phyloP scores from a whole-genome alignment of 208 protist species.

The Porcisia deanei region DNA sequence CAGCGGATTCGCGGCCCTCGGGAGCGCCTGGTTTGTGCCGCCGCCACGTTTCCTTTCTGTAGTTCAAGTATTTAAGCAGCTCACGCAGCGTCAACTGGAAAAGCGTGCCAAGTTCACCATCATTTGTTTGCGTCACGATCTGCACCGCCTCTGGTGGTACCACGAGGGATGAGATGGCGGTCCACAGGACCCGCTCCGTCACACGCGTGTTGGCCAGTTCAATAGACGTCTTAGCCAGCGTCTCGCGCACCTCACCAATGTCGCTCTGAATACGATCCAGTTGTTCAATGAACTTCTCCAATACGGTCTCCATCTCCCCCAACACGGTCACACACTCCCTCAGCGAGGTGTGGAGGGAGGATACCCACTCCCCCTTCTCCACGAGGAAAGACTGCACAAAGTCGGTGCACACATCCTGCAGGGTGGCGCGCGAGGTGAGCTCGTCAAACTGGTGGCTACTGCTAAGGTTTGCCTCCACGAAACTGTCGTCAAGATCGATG shows the following conservation, averaged over 20 bases:
- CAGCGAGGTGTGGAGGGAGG: constrained; percentile 55
- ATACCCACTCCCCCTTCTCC: constrained; percentile 55
- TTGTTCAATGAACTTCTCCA: constrained; percentile 68
- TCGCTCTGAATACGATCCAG: constrained; percentile 65
- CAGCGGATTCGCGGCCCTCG: not conserved
- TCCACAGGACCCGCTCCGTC: constrained; percentile 62
- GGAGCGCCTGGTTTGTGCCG: not conserved
- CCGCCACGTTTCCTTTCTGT: constrained; percentile 49
- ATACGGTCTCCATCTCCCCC: constrained; percentile 65
- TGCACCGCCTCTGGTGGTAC: constrained; percentile 82
- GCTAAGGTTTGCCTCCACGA: constrained; percentile 46
- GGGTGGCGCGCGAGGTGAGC: constrained; percentile 31
- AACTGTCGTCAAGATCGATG: constrained; percentile 58
- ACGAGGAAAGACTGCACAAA: constrained; percentile 75
- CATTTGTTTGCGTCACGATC: constrained; percentile 68
- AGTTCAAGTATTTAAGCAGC: constrained; percentile 63
- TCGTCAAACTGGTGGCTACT: constrained; percentile 36
- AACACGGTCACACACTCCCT: constrained; percentile 58
- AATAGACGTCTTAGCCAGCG: constrained; percentile 47
- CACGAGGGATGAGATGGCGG: constrained; percentile 53
- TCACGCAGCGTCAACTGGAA: constrained; percentile 58
- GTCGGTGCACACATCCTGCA: constrained; percentile 58
- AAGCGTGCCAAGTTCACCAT: constrained; percentile 70
- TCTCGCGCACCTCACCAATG: constrained; percentile 75
- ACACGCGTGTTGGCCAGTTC: constrained; percentile 47